A percentile compares a stretch with the other conserved stretches of the same genome.
Evolutionary conservation across 1,139 yeast genomes (phyloP).

Genomic region (Candida sanyaensis): DNA sequence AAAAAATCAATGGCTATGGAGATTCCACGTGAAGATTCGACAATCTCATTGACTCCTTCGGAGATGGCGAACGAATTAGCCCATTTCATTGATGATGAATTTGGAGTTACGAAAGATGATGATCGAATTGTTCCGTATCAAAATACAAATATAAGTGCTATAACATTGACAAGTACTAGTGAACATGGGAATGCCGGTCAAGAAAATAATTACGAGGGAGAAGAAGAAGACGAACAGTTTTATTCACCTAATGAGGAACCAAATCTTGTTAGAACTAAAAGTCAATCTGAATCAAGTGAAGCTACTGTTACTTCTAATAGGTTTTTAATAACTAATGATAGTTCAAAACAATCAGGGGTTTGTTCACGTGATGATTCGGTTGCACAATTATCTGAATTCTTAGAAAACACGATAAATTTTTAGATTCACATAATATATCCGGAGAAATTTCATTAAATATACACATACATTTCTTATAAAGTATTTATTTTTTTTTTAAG

Average conservation of each 20-base stretch:
- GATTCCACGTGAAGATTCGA: conserved; percentile 20
- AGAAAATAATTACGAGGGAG: neutral
- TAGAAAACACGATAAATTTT: conserved; percentile 30
- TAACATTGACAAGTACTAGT: conserved; percentile 20
- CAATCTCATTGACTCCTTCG: conserved; percentile 32
- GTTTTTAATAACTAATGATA: conserved; percentile 3
- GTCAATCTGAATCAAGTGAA: conserved; percentile 33
- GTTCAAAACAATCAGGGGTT: neutral
- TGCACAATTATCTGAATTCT: conserved; percentile 35
- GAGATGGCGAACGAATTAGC: conserved; percentile 33
- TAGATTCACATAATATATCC: conserved; percentile 5
- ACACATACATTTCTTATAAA: neutral
- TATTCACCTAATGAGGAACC: conserved; percentile 13
- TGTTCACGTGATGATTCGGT: conserved; percentile 29
- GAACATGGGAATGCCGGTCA: conserved; percentile 13
- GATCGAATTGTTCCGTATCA: conserved; percentile 1
- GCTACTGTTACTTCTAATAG: conserved; percentile 31
- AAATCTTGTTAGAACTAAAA: conserved; percentile 1
- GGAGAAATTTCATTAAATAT: conserved; percentile 2
- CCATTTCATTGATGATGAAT: conserved; percentile 27
- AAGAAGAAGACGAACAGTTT: conserved; percentile 25
- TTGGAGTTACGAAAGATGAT: conserved; percentile 11
- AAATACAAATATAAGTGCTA: conserved; percentile 12
- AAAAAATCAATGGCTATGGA: neutral
- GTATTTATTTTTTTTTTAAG: conserved; percentile 4